These are phyloP conservation scores for Pythium phragmitis DNA, from an alignment of 352 stramenopile species.

Conservation along the genomic window DNA sequence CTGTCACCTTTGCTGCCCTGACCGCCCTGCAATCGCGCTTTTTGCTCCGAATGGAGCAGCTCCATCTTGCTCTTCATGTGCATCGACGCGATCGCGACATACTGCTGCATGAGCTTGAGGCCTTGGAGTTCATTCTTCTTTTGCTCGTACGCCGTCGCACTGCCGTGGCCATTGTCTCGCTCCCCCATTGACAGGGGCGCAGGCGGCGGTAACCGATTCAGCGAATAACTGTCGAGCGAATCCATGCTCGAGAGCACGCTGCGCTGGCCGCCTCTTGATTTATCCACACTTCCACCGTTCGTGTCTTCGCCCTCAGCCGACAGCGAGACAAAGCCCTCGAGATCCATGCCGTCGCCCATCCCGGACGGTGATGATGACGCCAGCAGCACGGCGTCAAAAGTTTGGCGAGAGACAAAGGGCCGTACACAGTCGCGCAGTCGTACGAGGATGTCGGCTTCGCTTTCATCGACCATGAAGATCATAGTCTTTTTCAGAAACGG, in stretches of 20 bases:
- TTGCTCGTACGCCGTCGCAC: constrained; percentile 47
- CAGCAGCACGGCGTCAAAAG: constrained; percentile 79
- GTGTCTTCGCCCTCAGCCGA: constrained; percentile 12
- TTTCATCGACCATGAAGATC: constrained; percentile 70
- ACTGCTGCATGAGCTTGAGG: constrained; percentile 86
- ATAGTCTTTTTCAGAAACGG: constrained; percentile 89
- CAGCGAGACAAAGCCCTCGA: constrained; percentile 24
- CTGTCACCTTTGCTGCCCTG: constrained; percentile 22
- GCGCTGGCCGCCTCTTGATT: constrained; percentile 23
- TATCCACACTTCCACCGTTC: neutral
- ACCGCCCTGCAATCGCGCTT: constrained; percentile 54
- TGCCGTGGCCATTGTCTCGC: constrained; percentile 15
- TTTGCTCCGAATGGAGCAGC: constrained; percentile 78
- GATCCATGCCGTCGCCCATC: constrained; percentile 25
- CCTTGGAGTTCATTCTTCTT: constrained; percentile 77
- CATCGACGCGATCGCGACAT: constrained; percentile 85
- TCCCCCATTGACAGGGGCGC: constrained; percentile 1
- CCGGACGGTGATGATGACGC: constrained; percentile 45
- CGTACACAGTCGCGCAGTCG: constrained; percentile 65
- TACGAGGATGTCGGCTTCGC: constrained; percentile 47
- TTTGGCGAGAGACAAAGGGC: constrained; percentile 75
- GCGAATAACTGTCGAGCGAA: constrained; percentile 57
- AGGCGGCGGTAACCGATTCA: constrained; percentile 21
- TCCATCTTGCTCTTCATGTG: constrained; percentile 90
- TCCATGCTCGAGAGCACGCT: constrained; percentile 66